Conservation (phyloP, 1,139 yeast genomes). For the Kodamaea derodonti region DNA sequence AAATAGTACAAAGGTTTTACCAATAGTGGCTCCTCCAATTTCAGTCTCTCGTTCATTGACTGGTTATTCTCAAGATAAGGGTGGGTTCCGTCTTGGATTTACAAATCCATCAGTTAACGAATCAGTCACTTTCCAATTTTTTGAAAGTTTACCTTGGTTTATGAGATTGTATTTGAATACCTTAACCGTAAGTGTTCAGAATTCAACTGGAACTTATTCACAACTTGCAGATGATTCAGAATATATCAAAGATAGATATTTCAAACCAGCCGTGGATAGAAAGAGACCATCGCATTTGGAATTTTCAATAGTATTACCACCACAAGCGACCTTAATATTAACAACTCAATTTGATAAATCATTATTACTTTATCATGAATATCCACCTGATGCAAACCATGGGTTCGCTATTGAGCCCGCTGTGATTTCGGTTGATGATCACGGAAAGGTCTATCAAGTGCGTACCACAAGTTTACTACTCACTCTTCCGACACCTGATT, state of each 20-base stretch:
- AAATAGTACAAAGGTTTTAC: slow-evolving; percentile 31
- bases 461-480: slow-evolving; percentile 84
- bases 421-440: slow-evolving; percentile 52
- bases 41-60: slow-evolving; percentile 80
- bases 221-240: slow-evolving; percentile 22
- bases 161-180: slow-evolving; percentile 81
- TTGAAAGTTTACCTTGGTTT: slow-evolving; percentile 91
- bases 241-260: slow-evolving; percentile 51
- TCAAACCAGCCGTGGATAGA: slow-evolving; percentile 78
- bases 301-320: slow-evolving; percentile 59
- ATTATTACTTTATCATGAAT: slow-evolving; percentile 78
- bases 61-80: slow-evolving; percentile 87
- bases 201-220: slow-evolving; percentile 13
- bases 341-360: slow-evolving; percentile 86
- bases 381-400: slow-evolving; percentile 98
- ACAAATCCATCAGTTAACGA: slow-evolving; percentile 53
- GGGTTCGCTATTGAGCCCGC: slow-evolving; percentile 96
- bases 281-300: slow-evolving; percentile 82
- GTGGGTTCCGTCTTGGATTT: slow-evolving; percentile 80
- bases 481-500: slow-evolving; percentile 94
- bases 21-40: slow-evolving; percentile 55
- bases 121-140: slow-evolving; percentile 54
- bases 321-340: slow-evolving; percentile 57
- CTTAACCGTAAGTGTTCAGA: slow-evolving; percentile 27
- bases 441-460: slow-evolving; percentile 45